A percentile compares a stretch with the other conserved stretches of the same genome.
Conservation (phyloP, 2,329 filamentous ascomycete genomes). For the Paecilomyces sp. region DNA sequence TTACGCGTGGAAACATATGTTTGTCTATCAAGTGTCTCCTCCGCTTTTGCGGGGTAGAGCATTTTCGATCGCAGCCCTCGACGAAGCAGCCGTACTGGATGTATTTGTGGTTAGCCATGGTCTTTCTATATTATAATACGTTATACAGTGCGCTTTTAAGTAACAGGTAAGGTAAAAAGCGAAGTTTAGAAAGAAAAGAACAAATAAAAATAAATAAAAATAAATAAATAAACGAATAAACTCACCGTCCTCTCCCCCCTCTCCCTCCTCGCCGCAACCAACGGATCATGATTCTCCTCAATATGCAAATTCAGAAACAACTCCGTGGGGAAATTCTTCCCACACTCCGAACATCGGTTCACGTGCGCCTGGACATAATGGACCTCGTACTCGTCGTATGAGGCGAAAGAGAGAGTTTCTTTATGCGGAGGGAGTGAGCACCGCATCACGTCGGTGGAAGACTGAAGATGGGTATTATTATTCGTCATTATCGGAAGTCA, state of each 20-base stretch:
- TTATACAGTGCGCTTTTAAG: no score
- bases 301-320: slow-evolving; percentile 79
- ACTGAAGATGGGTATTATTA: slow-evolving; percentile 6
- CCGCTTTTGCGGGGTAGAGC: slow-evolving; percentile 74
- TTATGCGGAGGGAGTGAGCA: slow-evolving; percentile 78
- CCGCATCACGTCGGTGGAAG: slow-evolving; percentile 53
- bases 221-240: slow-evolving; percentile 12
- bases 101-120: not conserved
- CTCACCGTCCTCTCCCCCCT: slow-evolving; percentile 79
- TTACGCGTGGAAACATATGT: slow-evolving; percentile 72
- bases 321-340: slow-evolving; percentile 78
- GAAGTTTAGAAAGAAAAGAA: not conserved
- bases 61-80: slow-evolving; percentile 78
- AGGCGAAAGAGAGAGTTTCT: slow-evolving; percentile 61
- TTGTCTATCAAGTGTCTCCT: slow-evolving; percentile 88
- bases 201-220: not conserved
- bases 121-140: no score
- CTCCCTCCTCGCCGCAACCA: slow-evolving; percentile 64
- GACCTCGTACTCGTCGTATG: slow-evolving; percentile 74
- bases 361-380: slow-evolving; percentile 78
- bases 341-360: slow-evolving; percentile 79
- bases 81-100: slow-evolving; percentile 79
- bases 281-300: slow-evolving; percentile 81
- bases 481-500: slow-evolving; percentile 7
- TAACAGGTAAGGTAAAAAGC: no score